Evolutionary conservation across 1,139 yeast species (phyloP).

Genomic region (Trichomonascaceae sp.): DNA sequence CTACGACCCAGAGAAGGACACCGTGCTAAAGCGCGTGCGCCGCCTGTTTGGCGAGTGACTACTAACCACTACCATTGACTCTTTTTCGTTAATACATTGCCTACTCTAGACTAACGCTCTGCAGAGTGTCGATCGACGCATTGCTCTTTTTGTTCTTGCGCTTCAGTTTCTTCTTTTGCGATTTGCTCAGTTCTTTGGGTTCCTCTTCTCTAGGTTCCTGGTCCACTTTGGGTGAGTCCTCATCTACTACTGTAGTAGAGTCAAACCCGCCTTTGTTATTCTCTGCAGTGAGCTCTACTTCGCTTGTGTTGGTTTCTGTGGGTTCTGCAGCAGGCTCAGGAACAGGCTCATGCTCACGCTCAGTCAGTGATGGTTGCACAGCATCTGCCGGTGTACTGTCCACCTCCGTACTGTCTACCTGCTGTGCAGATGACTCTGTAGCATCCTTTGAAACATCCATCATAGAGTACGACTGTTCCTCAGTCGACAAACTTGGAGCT

Average conservation of each 20-base stretch:
- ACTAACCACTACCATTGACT: neutral
- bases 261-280: too few species aligned
- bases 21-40: conserved; percentile 86
- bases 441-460: too few species aligned
- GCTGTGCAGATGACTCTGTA: too few species aligned
- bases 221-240: neutral
- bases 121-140: neutral
- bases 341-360: too few species aligned
- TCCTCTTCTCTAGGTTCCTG: neutral
- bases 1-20: conserved; percentile 94
- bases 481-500: too few species aligned
- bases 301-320: too few species aligned
- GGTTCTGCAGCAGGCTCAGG: too few species aligned
- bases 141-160: neutral
- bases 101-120: neutral
- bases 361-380: too few species aligned
- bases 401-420: too few species aligned
- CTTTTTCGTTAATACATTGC: neutral
- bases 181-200: neutral
- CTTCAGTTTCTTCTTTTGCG: neutral
- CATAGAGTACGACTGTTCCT: too few species aligned
- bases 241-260: neutral
- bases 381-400: too few species aligned
- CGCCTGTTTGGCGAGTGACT: conserved; percentile 78
- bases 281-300: too few species aligned